Evolutionary conservation across 1,284 basidiomycete species (phyloP), one percentile per base, ranked within the genome.

Genomic region (Xerocomus minutiporus): DNA sequence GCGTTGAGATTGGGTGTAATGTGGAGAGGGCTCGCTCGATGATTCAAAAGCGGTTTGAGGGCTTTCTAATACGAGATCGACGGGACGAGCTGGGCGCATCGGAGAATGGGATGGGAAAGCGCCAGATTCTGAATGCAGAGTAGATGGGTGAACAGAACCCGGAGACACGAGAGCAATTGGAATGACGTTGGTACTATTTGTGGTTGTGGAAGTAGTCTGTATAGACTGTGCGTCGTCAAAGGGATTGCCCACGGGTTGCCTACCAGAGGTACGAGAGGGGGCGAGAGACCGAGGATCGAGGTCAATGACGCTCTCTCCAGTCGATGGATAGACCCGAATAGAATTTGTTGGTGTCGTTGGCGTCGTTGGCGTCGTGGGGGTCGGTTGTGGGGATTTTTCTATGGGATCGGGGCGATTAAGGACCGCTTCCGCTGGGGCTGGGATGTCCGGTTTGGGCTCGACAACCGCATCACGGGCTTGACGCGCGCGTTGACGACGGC

Each of bases 151-250:
- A 35, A 69, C 67, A 8, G 78, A 76, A 17, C 80, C 79, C 20
- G 85, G 79, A n/a, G 84, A 72, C 35, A 90, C 84, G 48, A 91
- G 75, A 5, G 87, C 87, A 58, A 91, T 91, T 54, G 88, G 88
- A 52, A 91, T 91, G 58, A 89, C 88, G 62, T 91, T 91, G 13
- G 88, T 88, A 38, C 80, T 80, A 64, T 86, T 84, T 11, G 86
- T 85, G 49, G 80, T 78, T 20, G 83, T 82, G 15, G 79, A 80
- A 1, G 75, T 74, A 15, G 88, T 91, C 69, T 88, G 85, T 54
- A 91, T 90, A 20, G 88, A 89, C 51, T 85, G 80, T 32, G 67
- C 72, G 64, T 91, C 88, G 38, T 80, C 79, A 68, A 91, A 91
- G n/a, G 88, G 88, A 72, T 90, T 88, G 46, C 71, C 74, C 29